phyloP scores from a whole-genome alignment of 192 early-diverging fungal species.

The Oehlia diaphana region DNA sequence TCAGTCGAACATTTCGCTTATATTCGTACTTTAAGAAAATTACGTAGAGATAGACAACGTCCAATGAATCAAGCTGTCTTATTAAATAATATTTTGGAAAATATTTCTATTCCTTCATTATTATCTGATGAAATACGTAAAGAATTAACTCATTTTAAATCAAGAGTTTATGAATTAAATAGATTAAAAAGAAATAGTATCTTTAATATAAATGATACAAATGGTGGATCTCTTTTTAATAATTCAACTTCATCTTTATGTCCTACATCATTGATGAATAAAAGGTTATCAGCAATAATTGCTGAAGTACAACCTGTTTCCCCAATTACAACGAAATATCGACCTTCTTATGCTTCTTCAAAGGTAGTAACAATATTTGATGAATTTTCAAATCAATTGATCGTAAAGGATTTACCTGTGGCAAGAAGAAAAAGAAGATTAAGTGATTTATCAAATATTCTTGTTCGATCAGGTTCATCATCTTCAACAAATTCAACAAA shows the following conservation, averaged over 20 bases:
- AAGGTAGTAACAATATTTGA: conserved; percentile 5
- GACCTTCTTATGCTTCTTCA: conserved; percentile 12
- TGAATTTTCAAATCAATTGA: conserved; percentile 6
- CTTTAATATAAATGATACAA: no score
- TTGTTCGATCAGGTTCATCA: background rate
- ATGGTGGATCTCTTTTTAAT: background rate
- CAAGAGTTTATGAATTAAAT: background rate
- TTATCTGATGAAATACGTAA: background rate
- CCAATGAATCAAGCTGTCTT: background rate
- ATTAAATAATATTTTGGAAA: conserved; percentile 1
- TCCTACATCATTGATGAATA: background rate
- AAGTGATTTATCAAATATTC: conserved; percentile 8
- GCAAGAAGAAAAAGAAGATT: conserved; percentile 8
- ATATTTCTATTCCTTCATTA: background rate
- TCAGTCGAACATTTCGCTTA: conserved; percentile 15
- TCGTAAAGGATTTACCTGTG: conserved; percentile 6
- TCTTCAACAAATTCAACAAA: background rate
- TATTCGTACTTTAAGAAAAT: conserved; percentile 1
- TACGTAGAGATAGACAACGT: background rate
- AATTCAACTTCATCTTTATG: background rate
- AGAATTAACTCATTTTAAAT: conserved; percentile 13
- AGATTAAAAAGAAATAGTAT: background rate
- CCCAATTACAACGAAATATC: conserved; percentile 6
- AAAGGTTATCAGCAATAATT: background rate
- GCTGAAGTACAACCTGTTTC: background rate